Percentiles rank a stretch among this genome's conserved stretches.
phyloP scores from a whole-genome alignment of 805 yeast genomes.

The Wickerhamiella kurtzmanii region DNA sequence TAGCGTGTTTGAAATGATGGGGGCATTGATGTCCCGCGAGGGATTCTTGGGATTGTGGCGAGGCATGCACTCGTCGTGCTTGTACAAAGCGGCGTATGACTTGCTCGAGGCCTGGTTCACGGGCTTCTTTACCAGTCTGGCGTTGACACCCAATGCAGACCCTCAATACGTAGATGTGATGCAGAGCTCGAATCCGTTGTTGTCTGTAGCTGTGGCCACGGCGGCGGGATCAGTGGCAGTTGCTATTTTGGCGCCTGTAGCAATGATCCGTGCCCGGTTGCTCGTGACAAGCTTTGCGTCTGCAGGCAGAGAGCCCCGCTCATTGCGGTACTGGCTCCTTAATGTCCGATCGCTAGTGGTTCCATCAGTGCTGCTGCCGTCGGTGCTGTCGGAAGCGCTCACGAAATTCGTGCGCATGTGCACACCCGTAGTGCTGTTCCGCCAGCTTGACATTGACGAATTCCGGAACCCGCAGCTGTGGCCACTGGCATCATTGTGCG shows the following conservation, averaged over 20 bases:
- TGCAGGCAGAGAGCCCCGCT: constrained; percentile 32
- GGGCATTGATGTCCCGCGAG: constrained; percentile 52
- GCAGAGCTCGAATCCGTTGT: constrained; percentile 63
- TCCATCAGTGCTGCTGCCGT: constrained; percentile 58
- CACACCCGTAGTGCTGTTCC: constrained; percentile 53
- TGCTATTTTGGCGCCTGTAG: constrained; percentile 63
- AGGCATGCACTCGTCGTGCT: constrained; percentile 67
- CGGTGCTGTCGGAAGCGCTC: constrained; percentile 49
- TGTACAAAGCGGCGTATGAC: constrained; percentile 57
- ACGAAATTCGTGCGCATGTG: constrained; percentile 47
- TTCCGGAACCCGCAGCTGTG: constrained; percentile 48
- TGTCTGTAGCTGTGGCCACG: constrained; percentile 54
- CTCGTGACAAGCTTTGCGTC: constrained; percentile 52
- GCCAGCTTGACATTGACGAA: constrained; percentile 50
- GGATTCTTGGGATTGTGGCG: constrained; percentile 47
- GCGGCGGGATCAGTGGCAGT: constrained; percentile 63
- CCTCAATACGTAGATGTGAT: constrained; percentile 69
- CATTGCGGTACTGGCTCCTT: constrained; percentile 56
- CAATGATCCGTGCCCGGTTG: constrained; percentile 63
- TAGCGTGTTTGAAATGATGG: constrained; percentile 23
- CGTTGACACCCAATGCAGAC: constrained; percentile 71
- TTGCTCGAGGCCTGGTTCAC: constrained; percentile 87
- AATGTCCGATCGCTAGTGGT: constrained; percentile 37
- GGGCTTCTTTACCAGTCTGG: constrained; percentile 54
- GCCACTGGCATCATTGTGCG: constrained; percentile 42